A percentile compares a stretch with the other conserved stretches of the same genome.
Conservation (phyloP, 352 stramenopile genomes). For the Poterioochromonas sp. region DNA sequence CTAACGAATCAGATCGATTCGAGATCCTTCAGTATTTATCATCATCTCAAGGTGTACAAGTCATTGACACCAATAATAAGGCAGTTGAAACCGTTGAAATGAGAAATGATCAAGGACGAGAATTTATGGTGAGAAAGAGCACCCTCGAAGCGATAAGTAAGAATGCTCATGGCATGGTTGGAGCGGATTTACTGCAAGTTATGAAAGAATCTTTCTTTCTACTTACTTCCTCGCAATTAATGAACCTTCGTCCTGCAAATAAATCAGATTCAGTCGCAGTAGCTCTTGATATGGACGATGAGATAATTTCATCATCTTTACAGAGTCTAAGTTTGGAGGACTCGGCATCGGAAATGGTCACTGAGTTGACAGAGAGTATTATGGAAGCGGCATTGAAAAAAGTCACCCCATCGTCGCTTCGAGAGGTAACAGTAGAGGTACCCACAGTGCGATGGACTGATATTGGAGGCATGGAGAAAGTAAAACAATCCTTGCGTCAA, state of each 20-base stretch:
- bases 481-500: conserved; percentile 78
- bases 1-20: conserved; percentile 78
- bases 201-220: conserved; percentile 9
- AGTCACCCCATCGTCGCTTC: conserved; percentile 83
- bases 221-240: neutral
- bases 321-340: neutral
- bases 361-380: conserved; percentile 42
- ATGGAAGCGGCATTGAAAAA: conserved; percentile 75
- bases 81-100: too few relatives aligned
- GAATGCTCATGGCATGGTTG: conserved; percentile 22
- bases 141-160: too few relatives aligned
- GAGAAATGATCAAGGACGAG: too few relatives aligned
- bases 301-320: neutral
- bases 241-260: neutral
- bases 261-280: neutral
- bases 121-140: too few relatives aligned
- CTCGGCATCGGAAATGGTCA: neutral
- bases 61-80: too few relatives aligned
- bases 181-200: conserved; percentile 6
- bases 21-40: too few relatives aligned
- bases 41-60: too few relatives aligned
- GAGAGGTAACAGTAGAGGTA: conserved; percentile 92
- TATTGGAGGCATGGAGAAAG: conserved; percentile 91
- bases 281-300: neutral
- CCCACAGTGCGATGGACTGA: conserved; percentile 90